Evolutionary conservation across 139 green algal genomes (phyloP).

Genomic region (Tetradesmus lagerheimii): DNA sequence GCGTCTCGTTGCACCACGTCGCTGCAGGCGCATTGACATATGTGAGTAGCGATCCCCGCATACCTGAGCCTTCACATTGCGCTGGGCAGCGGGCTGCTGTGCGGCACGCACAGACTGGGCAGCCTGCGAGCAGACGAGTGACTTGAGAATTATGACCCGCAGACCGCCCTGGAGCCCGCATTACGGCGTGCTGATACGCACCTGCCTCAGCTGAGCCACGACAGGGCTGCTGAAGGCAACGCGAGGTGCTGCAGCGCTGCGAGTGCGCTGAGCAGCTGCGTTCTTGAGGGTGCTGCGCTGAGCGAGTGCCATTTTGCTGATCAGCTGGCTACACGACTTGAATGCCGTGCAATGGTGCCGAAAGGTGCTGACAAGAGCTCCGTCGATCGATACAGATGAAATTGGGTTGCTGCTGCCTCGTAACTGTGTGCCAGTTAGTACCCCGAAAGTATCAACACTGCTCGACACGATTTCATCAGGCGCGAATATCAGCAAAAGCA

Average conservation of each 20-base stretch:
- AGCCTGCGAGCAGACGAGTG: conserved; percentile 20
- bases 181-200: background rate
- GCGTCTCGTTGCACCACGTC: background rate
- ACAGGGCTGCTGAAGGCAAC: conserved; percentile 33
- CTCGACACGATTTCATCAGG: background rate
- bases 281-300: conserved; percentile 33
- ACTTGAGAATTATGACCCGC: background rate
- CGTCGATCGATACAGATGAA: background rate
- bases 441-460: background rate
- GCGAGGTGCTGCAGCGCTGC: conserved; percentile 34
- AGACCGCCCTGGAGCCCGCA: background rate
- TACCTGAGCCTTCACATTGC: conserved; percentile 31
- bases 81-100: conserved; percentile 3
- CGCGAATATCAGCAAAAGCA: too few relatives aligned
- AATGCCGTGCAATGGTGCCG: background rate
- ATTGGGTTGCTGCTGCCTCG: background rate
- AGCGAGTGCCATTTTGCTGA: conserved; percentile 31
- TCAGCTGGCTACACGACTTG: background rate
- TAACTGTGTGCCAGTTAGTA: conserved; percentile 1
- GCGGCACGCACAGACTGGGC: conserved; percentile 12
- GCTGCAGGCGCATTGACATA: background rate
- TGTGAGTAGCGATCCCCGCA: too few relatives aligned
- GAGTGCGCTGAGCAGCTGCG: conserved; percentile 20
- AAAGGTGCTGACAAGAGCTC: background rate
- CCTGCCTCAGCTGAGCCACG: conserved; percentile 35